Evolutionary conservation across 1,284 basidiomycete genomes (phyloP).

Genomic region (Mycosarcoma maydis): DNA sequence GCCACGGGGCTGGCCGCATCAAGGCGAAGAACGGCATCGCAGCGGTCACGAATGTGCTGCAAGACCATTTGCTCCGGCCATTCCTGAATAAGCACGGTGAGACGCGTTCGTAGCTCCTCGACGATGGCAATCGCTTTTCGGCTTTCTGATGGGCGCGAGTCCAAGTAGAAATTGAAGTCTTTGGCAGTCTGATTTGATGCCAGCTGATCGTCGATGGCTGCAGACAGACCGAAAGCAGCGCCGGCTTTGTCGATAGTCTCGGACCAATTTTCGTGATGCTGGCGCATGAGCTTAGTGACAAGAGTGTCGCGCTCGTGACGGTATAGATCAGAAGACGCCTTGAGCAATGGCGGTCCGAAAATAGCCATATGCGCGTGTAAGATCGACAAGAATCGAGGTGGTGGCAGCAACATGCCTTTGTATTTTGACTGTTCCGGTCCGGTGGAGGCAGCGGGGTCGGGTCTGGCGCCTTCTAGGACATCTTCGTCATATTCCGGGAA

Average conservation of each 20-base stretch:
- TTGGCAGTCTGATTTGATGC: constrained; percentile 13
- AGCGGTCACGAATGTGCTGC: constrained; percentile 82
- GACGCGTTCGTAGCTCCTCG: constrained; percentile 36
- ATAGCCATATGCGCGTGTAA: constrained; percentile 50
- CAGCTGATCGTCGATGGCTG: constrained; percentile 28
- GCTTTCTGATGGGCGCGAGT: constrained; percentile 47
- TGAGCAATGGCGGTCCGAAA: constrained; percentile 26
- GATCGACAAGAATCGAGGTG: constrained; percentile 23
- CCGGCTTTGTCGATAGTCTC: constrained; percentile 49
- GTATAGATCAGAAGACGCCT: constrained; percentile 7
- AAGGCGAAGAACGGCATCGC: constrained; percentile 76
- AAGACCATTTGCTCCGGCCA: constrained; percentile 99
- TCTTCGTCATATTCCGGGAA: constrained; percentile 86
- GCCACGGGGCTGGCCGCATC: constrained; percentile 81
- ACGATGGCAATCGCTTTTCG: constrained; percentile 53
- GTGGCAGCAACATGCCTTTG: constrained; percentile 29
- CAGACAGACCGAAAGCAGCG: constrained; percentile 53
- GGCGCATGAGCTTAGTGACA: constrained; percentile 28
- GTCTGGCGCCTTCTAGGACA: constrained; percentile 64
- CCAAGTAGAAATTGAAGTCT: constrained; percentile 63
- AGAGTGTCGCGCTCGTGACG: constrained; percentile 25
- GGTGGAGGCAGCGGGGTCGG: background rate
- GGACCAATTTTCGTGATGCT: constrained; percentile 33
- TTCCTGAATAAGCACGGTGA: constrained; percentile 74
- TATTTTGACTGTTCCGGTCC: constrained; percentile 11